Base-by-base conservation (phyloP, 164 flowering plant genomes). In the Dillenia suffruticosa region DNA sequence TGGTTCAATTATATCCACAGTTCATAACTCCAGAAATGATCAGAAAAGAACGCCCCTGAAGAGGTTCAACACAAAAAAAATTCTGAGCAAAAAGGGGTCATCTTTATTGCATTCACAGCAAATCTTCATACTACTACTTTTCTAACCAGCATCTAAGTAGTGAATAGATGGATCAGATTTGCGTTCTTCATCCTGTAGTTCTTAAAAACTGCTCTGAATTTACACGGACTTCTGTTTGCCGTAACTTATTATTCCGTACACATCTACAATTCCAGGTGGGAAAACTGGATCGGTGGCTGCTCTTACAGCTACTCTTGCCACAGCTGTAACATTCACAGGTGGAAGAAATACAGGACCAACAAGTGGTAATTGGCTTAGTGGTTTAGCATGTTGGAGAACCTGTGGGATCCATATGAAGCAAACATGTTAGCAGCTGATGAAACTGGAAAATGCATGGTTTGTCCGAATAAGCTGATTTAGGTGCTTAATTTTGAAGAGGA, bases 281-380 rank as follows among this genome's bases (percentile, higher is more conserved):
- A 90, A 93, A 9, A 85, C 96, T 4, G 94, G 82, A 73, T 93
- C 97, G 7, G 86, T 84, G 5, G 98, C 96, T n/a, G 92, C 97
- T 76, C 97, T 79, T 0, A 93, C 88, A 14, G 97, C 86, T 52
- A 93, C 97, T 62, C 76, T 88, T 10, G 96, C 90, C 9, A 93
- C 97, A 1, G 90, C 72, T 43, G 74, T 81, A 1, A 84, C 98
- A 56, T 66, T 89, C 8, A 90, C 97, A 2, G 98, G 97, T 65
- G 97, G 92, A 10, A 75, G 82, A 40, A 93, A 73, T 24, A 93
- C 67, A 0, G 96, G 97, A 1, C 98, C 98, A 9, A 93, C 72
- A 9, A 93, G 85, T 5, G 97, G 98, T 14, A 93, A 53, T 56
- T 83, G 92, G 69, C 46, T 81, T 12, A 90, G 79, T 24, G 94